Base-by-base conservation (phyloP, 495 filamentous ascomycete genomes). In the Hypoxylon trugodes region DNA sequence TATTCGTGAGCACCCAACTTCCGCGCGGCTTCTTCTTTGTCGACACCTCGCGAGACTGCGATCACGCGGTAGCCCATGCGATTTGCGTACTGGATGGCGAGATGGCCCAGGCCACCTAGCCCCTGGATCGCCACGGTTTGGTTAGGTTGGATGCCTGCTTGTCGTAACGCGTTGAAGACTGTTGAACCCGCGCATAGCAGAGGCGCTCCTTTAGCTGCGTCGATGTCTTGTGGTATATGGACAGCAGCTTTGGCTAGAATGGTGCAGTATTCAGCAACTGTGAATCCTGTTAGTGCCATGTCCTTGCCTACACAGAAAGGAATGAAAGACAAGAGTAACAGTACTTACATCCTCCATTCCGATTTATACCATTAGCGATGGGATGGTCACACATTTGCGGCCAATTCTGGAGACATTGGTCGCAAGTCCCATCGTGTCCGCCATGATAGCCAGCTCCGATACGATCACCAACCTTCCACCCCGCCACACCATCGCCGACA, bases 111-210 rank as follows among this genome's bases (percentile, higher is more conserved):
- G 0, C 86, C 86, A 12, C 86, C 87, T 0, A 90, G 79, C 0
- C 86, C 87, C 69, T 89, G 84, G 3, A 89, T 66, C 21, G 84
- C 86, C 10, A 90, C 86, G 0, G 79, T 76, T 8, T 78, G 77
- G 42, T 86, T 86, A 0, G 76, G 71, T 3, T 71, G 55, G 43
- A 89, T 72, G 26, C 81, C 73, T 73, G 84, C 79, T 7, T 79
- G 73, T 4, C 86, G 80, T 12, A 90, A 83, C 4, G 82, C 81
- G 73, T 87, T 89, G 81, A 89, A 90, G 24, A 87, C 83, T 9
- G 87, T 88, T 32, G 88, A 79, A 21, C 88, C 89, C 0, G 89
- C 87, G 73, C 88, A 91, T 26, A 91, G 81, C 12, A 90, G 77
- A 0, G 88, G 87, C 0, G 87, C 86, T 54, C 76, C 82, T 55